These are phyloP conservation scores for Coemansia sp. DNA, from an alignment of 192 early-diverging fungal genomes.

Conservation along the genomic window DNA sequence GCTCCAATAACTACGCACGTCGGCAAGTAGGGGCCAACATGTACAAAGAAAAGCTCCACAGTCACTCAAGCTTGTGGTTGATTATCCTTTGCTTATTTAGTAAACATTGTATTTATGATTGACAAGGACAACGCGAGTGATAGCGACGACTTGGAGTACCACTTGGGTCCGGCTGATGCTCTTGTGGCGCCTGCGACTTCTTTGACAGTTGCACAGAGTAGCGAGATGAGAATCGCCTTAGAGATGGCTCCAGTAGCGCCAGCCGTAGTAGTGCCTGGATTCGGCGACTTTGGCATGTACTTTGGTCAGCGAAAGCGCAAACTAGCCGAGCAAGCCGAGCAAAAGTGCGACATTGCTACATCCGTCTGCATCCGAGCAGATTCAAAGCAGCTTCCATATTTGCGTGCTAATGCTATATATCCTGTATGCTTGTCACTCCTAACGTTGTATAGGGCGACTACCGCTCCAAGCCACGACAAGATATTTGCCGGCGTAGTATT, in stretches of 20 bases:
- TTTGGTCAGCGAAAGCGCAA: slow-evolving; percentile 46
- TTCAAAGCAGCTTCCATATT: too few species aligned
- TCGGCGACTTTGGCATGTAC: slow-evolving; percentile 38
- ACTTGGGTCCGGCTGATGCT: neutral
- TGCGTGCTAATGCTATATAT: neutral
- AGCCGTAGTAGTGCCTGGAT: slow-evolving; percentile 10
- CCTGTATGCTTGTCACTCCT: neutral
- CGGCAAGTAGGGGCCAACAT: neutral
- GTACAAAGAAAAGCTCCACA: slow-evolving; percentile 2
- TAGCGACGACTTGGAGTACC: slow-evolving; percentile 4
- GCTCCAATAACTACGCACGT: neutral
- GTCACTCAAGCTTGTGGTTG: neutral
- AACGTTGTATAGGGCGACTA: neutral
- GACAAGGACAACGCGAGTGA: neutral
- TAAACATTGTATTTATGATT: neutral
- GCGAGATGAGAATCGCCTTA: neutral
- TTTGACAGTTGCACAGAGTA: neutral
- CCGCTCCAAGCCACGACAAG: slow-evolving; percentile 11
- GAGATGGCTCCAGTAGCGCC: neutral
- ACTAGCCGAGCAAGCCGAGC: slow-evolving; percentile 46
- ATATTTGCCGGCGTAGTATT: slow-evolving; percentile 53
- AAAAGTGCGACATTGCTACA: neutral
- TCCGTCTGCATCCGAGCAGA: too few species aligned
- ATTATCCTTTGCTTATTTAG: neutral
- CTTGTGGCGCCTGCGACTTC: neutral